Percentiles rank a stretch among this genome's conserved stretches.
phyloP scores from a whole-genome alignment of 768 basidiomycete genomes.

The Mycena polygramma region DNA sequence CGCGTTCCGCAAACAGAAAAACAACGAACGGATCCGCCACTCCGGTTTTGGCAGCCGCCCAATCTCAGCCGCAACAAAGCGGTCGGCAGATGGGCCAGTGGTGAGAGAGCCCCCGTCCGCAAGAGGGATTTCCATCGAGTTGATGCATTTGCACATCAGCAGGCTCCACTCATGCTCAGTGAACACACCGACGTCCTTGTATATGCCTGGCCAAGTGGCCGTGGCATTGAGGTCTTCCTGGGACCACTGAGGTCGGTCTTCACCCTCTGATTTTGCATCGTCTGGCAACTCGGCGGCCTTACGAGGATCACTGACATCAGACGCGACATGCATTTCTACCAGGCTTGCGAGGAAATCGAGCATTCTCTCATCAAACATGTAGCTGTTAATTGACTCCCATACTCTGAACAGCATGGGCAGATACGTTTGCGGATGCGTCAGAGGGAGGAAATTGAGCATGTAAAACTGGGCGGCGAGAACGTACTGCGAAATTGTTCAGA shows the following conservation, averaged over 20 bases:
- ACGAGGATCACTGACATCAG: constrained; percentile 80
- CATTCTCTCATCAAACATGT: constrained; percentile 92
- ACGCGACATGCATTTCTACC: constrained; percentile 84
- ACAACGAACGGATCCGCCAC: constrained; percentile 71
- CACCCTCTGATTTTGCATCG: constrained; percentile 74
- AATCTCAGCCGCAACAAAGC: constrained; percentile 79
- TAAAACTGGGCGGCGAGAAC: constrained; percentile 88
- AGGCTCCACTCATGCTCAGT: constrained; percentile 87
- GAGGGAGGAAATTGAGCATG: constrained; percentile 87
- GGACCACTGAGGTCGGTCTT: constrained; percentile 70
- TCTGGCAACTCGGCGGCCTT: constrained; percentile 76
- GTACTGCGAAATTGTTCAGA: constrained; percentile 56
- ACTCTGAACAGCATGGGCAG: constrained; percentile 85
- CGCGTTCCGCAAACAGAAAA: constrained; percentile 15
- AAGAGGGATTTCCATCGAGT: constrained; percentile 84
- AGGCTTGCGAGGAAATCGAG: constrained; percentile 85
- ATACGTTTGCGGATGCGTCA: constrained; percentile 88
- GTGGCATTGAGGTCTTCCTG: constrained; percentile 55
- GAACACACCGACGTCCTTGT: constrained; percentile 90
- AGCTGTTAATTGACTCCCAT: constrained; percentile 92
- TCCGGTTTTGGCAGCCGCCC: constrained; percentile 76
- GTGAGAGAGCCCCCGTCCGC: constrained; percentile 81
- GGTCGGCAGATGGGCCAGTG: constrained; percentile 83
- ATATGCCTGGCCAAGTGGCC: constrained; percentile 77
- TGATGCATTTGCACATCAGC: constrained; percentile 90